A percentile compares a stretch with the other conserved stretches of the same genome.
Evolutionary conservation across 2,329 filamentous ascomycete genomes (phyloP).

Genomic region (Aureobasidium sp.): DNA sequence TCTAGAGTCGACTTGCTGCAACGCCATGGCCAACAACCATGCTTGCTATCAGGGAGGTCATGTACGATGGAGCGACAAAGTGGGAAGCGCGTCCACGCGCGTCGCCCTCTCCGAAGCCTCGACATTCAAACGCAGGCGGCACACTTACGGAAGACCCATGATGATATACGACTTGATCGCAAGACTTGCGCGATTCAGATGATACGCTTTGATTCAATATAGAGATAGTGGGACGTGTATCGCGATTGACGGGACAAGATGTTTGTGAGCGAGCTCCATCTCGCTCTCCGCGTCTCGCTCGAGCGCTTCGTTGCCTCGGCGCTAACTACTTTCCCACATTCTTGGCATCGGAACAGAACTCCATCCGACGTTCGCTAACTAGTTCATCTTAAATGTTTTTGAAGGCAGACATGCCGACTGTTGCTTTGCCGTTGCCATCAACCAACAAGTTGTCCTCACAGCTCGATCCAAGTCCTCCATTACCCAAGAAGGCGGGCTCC

Average conservation of each 20-base stretch:
- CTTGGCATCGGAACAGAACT: background rate
- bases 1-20: background rate
- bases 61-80: background rate
- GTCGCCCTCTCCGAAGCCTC: background rate
- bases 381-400: background rate
- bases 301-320: background rate
- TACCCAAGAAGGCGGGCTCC: conserved; percentile 25
- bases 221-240: background rate
- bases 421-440: conserved; percentile 21
- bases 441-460: conserved; percentile 24
- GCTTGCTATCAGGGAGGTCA: background rate
- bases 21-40: background rate
- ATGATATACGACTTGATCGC: background rate
- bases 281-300: background rate
- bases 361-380: background rate
- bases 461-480: conserved; percentile 21
- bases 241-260: background rate
- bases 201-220: background rate
- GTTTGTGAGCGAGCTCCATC: conserved; percentile 1
- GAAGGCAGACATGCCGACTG: conserved; percentile 4
- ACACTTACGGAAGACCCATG: conserved; percentile 16
- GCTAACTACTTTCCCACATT: background rate
- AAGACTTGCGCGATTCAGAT: background rate
- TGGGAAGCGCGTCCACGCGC: conserved; percentile 1
- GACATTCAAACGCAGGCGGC: background rate